Conservation (phyloP, 257 asterid species). For the Ilex asprella region DNA sequence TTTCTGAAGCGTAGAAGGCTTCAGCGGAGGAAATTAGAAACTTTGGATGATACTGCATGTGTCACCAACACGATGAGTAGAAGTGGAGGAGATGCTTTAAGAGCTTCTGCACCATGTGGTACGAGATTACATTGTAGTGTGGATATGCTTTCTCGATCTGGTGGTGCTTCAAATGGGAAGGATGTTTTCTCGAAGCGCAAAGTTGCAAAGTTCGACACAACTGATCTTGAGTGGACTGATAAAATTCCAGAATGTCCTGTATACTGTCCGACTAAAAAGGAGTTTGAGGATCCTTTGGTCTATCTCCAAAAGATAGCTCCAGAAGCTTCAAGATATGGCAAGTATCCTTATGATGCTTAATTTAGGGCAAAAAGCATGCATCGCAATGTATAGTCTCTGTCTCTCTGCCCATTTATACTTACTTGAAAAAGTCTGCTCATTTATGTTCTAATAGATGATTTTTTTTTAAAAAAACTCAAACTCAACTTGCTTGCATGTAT, state of each 20-base stretch:
- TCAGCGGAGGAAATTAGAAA: constrained; percentile 58
- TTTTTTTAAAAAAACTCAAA: neutral
- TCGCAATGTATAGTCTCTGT: no score
- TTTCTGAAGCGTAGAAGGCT: constrained; percentile 80
- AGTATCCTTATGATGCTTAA: neutral
- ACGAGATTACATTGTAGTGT: constrained; percentile 45
- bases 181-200: constrained; percentile 56
- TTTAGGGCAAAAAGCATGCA: neutral
- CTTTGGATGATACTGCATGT: constrained; percentile 35
- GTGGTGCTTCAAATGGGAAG: constrained; percentile 35
- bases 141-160: constrained; percentile 35
- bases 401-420: no score
- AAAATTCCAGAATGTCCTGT: constrained; percentile 86
- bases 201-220: constrained; percentile 62
- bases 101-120: constrained; percentile 76
- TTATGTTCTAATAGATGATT: neutral
- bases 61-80: constrained; percentile 45
- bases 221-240: constrained; percentile 76
- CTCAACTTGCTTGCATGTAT: neutral
- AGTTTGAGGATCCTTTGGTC: constrained; percentile 86
- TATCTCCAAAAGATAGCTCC: constrained; percentile 93
- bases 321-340: constrained; percentile 93
- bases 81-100: constrained; percentile 76
- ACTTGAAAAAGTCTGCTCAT: no score
- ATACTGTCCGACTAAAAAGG: constrained; percentile 71